These are phyloP conservation scores for Phaeodactylum tricornutum DNA, from an alignment of 108 stramenopile species.

Conservation along the genomic window DNA sequence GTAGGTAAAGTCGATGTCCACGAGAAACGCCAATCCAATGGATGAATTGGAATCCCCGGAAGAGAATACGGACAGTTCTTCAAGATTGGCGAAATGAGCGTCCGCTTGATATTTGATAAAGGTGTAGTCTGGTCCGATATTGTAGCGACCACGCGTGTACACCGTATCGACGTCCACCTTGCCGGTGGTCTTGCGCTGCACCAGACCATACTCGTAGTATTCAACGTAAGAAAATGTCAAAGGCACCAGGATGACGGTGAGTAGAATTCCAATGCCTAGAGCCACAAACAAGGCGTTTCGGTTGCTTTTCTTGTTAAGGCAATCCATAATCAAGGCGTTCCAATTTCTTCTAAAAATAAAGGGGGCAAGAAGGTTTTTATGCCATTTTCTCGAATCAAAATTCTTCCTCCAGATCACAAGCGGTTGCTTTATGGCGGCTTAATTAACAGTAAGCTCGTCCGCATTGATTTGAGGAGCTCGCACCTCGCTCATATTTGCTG, in stretches of 20 bases:
- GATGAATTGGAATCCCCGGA: constrained; percentile 19
- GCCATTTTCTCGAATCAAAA: too few relatives aligned
- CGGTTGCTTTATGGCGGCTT: too few relatives aligned
- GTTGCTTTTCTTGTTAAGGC: too few relatives aligned
- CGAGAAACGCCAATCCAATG: constrained; percentile 31
- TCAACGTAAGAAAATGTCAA: constrained; percentile 33
- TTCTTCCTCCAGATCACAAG: too few relatives aligned
- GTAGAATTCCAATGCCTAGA: constrained; percentile 13
- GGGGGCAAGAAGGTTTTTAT: too few relatives aligned
- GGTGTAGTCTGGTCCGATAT: constrained; percentile 9
- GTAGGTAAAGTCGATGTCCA: too few relatives aligned
- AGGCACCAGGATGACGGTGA: constrained; percentile 30
- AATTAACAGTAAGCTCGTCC: too few relatives aligned
- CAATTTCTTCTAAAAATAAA: too few relatives aligned
- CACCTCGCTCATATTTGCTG: too few relatives aligned
- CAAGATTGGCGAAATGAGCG: constrained; percentile 22
- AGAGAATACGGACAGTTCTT: constrained; percentile 27
- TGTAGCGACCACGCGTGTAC: constrained; percentile 16
- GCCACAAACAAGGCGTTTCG: background rate
- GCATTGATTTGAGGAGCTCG: too few relatives aligned
- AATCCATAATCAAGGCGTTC: too few relatives aligned
- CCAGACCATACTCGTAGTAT: constrained; percentile 43
- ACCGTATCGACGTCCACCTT: constrained; percentile 17
- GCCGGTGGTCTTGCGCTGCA: constrained; percentile 30
- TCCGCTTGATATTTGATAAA: constrained; percentile 48